These are phyloP conservation scores for Penicillium arizonense DNA, from an alignment of 495 filamentous ascomycete genomes.

Conservation along the genomic window DNA sequence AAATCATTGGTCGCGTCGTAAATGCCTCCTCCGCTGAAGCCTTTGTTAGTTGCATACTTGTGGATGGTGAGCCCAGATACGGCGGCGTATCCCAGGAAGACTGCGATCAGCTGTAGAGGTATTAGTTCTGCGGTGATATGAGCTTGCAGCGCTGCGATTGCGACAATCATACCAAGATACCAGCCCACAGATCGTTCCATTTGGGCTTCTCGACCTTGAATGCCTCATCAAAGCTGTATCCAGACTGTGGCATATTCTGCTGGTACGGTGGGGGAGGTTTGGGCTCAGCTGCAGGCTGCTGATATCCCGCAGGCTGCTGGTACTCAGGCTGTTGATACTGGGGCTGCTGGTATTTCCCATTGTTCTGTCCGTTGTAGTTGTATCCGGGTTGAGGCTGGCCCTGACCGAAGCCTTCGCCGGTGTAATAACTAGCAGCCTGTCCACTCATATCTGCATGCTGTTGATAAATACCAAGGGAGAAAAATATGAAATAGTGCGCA, in stretches of 20 bases:
- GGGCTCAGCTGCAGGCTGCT: slow-evolving; percentile 18
- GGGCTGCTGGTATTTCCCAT: slow-evolving; percentile 15
- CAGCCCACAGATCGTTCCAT: slow-evolving; percentile 87
- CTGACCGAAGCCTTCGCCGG: slow-evolving; percentile 23
- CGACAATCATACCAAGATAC: slow-evolving; percentile 56
- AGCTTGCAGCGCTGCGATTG: neutral
- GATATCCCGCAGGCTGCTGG: slow-evolving; percentile 3
- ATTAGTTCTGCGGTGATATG: slow-evolving; percentile 1
- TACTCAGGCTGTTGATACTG: slow-evolving; percentile 4
- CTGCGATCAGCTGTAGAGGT: slow-evolving; percentile 59
- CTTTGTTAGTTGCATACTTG: slow-evolving; percentile 66
- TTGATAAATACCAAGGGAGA: slow-evolving; percentile 1
- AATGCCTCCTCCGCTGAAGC: slow-evolving; percentile 71
- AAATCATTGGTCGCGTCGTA: slow-evolving; percentile 61
- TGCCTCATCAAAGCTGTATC: slow-evolving; percentile 63
- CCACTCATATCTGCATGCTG: slow-evolving; percentile 38
- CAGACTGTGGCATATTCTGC: slow-evolving; percentile 30
- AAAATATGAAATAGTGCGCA: neutral
- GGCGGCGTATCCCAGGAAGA: slow-evolving; percentile 72
- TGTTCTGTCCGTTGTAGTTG: slow-evolving; percentile 11
- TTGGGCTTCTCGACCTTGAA: slow-evolving; percentile 82
- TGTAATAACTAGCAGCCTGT: slow-evolving; percentile 43
- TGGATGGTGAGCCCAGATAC: slow-evolving; percentile 75
- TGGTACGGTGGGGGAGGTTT: slow-evolving; percentile 27
- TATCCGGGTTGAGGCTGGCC: slow-evolving; percentile 17